Base-by-base conservation (phyloP, 192 early-diverging fungal species). In the Spinellus fusiger region DNA sequence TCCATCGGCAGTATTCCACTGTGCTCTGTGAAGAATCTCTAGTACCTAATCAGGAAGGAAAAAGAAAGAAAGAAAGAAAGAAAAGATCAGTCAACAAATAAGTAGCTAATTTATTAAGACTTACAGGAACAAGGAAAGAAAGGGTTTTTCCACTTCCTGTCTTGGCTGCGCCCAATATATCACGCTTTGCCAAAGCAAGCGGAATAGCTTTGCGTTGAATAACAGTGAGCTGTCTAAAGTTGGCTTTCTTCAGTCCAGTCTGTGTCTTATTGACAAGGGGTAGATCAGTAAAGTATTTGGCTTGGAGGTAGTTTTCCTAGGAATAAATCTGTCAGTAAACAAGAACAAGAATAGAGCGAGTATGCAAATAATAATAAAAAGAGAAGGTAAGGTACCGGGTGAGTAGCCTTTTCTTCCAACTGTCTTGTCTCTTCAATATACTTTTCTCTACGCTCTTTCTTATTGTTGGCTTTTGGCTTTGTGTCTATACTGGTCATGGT, bases 171-270 rank as follows among this genome's bases (percentile, higher is more conserved):
- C 91, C 91, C 18, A 93, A 79, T 28, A 93, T 82, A 67, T 93
- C 91, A 48, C 82, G 78, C 40, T 79, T 78, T 8, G 79, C 81
- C 32, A 93, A 69, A 3, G 83, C 87, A 32, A 87, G 66, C 18
- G 87, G 84, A 44, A 93, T 69, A 5, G 88, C 82, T 59, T 89
- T 88, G 48, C 77, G 80, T 64, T 98, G 96, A 68, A 98, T 93
- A 49, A 93, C 93, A 1, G 96, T 98, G 87, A 93, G 86, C 73
- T 94, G 89, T 20, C 87, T 78, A 67, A 84, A 98, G 71, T 94
- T 90, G 22, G 93, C 84, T 34, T 84, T 78, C 49, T 79, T 76
- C 2, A 98, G 80, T 15, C 93, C 96, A 50, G 79, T 67, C 20
- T 78, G 54, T 4, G 89, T 91, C 58, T 77, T 80, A 28, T 33